A percentile compares a stretch with the other conserved stretches of the same genome.
Evolutionary conservation across 169 alveolate genomes (phyloP).

Genomic region (Plasmodium vivax): DNA sequence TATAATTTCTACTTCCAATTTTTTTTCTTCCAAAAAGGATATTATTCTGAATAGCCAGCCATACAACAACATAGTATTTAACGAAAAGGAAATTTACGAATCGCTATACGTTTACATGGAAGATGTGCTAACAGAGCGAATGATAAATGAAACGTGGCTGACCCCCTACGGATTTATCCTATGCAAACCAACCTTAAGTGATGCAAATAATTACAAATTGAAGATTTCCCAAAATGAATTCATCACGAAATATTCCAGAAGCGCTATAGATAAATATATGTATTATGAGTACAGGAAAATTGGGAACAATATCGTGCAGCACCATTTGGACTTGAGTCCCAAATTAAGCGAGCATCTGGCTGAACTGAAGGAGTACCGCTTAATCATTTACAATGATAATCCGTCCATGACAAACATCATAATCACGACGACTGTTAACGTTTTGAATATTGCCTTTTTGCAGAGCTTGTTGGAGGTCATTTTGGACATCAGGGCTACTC

Average conservation of each 20-base stretch:
- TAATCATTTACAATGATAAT: conserved; percentile 66
- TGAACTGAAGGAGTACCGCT: conserved; percentile 20
- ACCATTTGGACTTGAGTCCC: neutral
- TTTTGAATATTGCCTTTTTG: conserved; percentile 53
- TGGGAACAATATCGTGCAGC: neutral
- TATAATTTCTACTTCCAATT: conserved; percentile 8
- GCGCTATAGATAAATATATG: conserved; percentile 25
- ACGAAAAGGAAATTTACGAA: conserved; percentile 48
- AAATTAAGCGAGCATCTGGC: neutral
- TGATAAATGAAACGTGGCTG: conserved; percentile 14
- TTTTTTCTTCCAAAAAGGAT: conserved; percentile 56
- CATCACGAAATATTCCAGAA: conserved; percentile 33
- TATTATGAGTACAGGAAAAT: conserved; percentile 32
- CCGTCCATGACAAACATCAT: conserved; percentile 58
- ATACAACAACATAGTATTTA: conserved; percentile 50
- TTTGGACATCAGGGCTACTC: conserved; percentile 32
- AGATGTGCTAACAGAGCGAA: conserved; percentile 35
- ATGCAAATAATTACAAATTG: neutral
- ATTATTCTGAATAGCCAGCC: conserved; percentile 2
- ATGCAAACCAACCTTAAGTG: neutral
- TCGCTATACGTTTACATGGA: conserved; percentile 8
- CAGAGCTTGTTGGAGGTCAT: conserved; percentile 46
- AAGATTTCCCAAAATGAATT: conserved; percentile 1
- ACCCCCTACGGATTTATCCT: conserved; percentile 39
- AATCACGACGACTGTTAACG: conserved; percentile 45